Conservation (phyloP, 805 yeast species). For the Candida railenensis region DNA sequence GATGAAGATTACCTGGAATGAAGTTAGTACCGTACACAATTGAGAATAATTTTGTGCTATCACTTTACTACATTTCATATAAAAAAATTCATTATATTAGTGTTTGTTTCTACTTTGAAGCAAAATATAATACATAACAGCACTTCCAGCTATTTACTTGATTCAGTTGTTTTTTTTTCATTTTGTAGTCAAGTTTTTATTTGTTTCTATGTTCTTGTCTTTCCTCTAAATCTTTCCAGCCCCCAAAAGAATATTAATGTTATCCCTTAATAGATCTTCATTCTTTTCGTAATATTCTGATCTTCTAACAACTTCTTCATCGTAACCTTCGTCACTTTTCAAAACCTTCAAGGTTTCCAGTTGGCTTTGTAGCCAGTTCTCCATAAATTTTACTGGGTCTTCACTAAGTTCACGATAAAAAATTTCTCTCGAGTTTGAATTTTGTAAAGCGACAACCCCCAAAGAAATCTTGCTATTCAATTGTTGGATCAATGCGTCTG, state of each 20-base stretch:
- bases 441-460: slow-evolving; percentile 53
- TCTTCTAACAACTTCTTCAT: slow-evolving; percentile 84
- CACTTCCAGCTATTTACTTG: background rate
- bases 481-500: slow-evolving; percentile 43
- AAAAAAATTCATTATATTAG: background rate
- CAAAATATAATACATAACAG: background rate
- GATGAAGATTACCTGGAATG: slow-evolving; percentile 14
- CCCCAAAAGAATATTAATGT: slow-evolving; percentile 71
- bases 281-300: slow-evolving; percentile 79
- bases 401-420: slow-evolving; percentile 74
- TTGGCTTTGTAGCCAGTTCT: slow-evolving; percentile 76
- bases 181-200: background rate
- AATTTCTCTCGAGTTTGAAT: slow-evolving; percentile 63
- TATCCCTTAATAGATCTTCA: slow-evolving; percentile 63
- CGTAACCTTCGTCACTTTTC: slow-evolving; percentile 85
- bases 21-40: too few relatives aligned
- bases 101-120: background rate
- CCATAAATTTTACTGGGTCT: slow-evolving; percentile 75
- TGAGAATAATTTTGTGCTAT: too few relatives aligned
- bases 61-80: too few relatives aligned
- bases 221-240: slow-evolving; percentile 42
- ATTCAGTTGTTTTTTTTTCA: background rate
- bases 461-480: slow-evolving; percentile 43
- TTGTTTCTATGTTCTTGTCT: background rate
- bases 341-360: slow-evolving; percentile 81